These are phyloP conservation scores for Anisogramma anomala DNA, from an alignment of 2,329 filamentous ascomycete genomes.

Conservation along the genomic window DNA sequence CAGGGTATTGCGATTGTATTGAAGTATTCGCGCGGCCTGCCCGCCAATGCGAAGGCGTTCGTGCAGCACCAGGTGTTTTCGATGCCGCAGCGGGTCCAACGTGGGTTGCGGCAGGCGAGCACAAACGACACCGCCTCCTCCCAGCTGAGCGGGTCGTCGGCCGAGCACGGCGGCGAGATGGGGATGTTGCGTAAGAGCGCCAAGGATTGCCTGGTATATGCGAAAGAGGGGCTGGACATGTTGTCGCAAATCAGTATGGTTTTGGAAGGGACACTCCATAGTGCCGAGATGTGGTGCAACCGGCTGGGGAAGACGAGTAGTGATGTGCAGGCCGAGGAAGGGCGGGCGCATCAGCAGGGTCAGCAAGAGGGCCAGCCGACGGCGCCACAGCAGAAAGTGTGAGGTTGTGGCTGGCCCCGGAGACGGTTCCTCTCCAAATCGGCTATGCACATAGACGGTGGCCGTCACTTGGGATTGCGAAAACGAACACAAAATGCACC, in stretches of 20 bases:
- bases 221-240: slow-evolving; percentile 87
- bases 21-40: slow-evolving; percentile 81
- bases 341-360: slow-evolving; percentile 13
- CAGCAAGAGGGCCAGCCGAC: slow-evolving; percentile 21
- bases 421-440: too few species aligned
- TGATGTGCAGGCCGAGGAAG: slow-evolving; percentile 17
- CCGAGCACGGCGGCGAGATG: slow-evolving; percentile 25
- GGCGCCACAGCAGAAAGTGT: slow-evolving; percentile 11
- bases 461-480: too few species aligned
- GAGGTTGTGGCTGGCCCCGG: too few species aligned
- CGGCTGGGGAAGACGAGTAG: slow-evolving; percentile 47
- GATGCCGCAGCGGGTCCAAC: slow-evolving; percentile 69
- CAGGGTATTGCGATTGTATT: slow-evolving; percentile 76
- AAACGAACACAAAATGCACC: too few species aligned
- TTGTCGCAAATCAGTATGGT: slow-evolving; percentile 83
- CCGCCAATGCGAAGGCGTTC: slow-evolving; percentile 73
- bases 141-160: slow-evolving; percentile 19
- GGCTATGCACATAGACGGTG: too few species aligned
- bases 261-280: slow-evolving; percentile 77
- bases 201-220: slow-evolving; percentile 71
- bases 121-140: slow-evolving; percentile 12
- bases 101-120: slow-evolving; percentile 42
- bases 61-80: slow-evolving; percentile 77
- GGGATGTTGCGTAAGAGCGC: slow-evolving; percentile 47
- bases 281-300: slow-evolving; percentile 86